These are phyloP conservation scores for Purpureocillium lavendulum DNA, from an alignment of 2,329 filamentous ascomycete genomes.

Conservation along the genomic window DNA sequence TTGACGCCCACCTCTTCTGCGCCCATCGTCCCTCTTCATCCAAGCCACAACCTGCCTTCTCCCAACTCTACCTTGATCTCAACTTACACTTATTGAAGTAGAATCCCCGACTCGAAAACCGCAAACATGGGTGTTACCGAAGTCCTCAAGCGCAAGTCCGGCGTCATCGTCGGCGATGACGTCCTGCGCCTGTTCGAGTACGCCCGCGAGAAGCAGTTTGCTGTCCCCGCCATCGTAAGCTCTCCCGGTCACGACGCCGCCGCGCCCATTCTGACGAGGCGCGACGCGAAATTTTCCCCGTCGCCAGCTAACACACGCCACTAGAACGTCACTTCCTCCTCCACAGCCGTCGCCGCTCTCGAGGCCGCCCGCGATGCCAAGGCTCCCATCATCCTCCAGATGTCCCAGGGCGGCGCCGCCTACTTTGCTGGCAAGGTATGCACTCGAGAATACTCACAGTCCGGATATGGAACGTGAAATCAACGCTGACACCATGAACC, in stretches of 20 bases:
- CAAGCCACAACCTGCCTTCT: not conserved
- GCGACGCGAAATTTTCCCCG: no score
- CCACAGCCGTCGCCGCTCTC: constrained; percentile 66
- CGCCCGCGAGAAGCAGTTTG: constrained; percentile 78
- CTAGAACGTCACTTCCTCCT: constrained; percentile 84
- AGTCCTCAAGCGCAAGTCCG: constrained; percentile 42
- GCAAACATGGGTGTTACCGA: constrained; percentile 28
- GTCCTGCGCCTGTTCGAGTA: constrained; percentile 72
- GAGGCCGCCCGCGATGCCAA: constrained; percentile 93
- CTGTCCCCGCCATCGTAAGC: constrained; percentile 68
- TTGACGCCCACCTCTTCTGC: no score
- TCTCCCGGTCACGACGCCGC: not conserved
- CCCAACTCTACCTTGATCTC: constrained; percentile 4
- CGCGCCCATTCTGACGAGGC: no score
- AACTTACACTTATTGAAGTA: constrained; percentile 5
- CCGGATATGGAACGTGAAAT: no score
- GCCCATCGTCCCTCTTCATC: no score
- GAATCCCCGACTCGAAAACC: constrained; percentile 8
- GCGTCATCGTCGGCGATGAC: constrained; percentile 47
- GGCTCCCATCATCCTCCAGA: constrained; percentile 85
- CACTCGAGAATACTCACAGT: no score
- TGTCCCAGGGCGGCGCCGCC: constrained; percentile 87
- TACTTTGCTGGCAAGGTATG: constrained; percentile 81
- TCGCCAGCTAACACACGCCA: not conserved
- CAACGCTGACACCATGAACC: not conserved